Percentiles rank a stretch among this genome's conserved stretches.
phyloP scores from a whole-genome alignment of 2,329 filamentous ascomycete genomes.

The Exophiala calicioides region DNA sequence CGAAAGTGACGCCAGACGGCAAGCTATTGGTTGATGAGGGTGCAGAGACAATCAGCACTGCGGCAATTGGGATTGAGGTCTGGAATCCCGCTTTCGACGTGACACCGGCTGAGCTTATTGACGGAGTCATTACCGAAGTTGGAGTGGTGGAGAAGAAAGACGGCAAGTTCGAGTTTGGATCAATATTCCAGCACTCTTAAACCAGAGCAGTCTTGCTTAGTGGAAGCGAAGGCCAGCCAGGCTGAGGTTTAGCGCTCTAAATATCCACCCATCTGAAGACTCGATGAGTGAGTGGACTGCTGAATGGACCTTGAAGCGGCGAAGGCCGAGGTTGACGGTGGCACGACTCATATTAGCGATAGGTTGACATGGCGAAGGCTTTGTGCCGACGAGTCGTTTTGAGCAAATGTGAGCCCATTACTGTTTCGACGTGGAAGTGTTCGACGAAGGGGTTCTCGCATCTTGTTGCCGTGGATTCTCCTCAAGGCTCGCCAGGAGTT shows the following conservation, averaged over 20 bases:
- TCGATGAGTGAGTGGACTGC: no score
- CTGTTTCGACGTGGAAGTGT: constrained; percentile 22
- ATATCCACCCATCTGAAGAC: no score
- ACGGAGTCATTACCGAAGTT: constrained; percentile 90
- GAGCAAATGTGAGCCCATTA: no score
- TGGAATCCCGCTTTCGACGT: constrained; percentile 99
- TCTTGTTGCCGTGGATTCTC: constrained; percentile 37
- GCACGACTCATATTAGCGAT: no score
- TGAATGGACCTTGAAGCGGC: no score
- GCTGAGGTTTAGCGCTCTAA: no score
- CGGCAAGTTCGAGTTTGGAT: constrained; percentile 65
- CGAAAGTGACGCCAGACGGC: constrained; percentile 65
- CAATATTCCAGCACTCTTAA: constrained; percentile 38
- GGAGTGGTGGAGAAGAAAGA: constrained; percentile 78
- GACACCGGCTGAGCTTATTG: constrained; percentile 83
- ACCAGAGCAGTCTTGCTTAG: no score
- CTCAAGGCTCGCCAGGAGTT: constrained; percentile 51
- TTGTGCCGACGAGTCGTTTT: no score
- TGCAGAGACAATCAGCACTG: constrained; percentile 75
- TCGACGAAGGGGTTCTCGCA: constrained; percentile 24
- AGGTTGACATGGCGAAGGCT: neutral
- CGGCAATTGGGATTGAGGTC: constrained; percentile 72
- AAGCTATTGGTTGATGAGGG: constrained; percentile 59
- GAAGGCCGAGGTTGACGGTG: no score
- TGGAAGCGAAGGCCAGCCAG: no score